Evolutionary conservation across 345 rosid genomes (phyloP).

Genomic region (Mercurialis annua): DNA sequence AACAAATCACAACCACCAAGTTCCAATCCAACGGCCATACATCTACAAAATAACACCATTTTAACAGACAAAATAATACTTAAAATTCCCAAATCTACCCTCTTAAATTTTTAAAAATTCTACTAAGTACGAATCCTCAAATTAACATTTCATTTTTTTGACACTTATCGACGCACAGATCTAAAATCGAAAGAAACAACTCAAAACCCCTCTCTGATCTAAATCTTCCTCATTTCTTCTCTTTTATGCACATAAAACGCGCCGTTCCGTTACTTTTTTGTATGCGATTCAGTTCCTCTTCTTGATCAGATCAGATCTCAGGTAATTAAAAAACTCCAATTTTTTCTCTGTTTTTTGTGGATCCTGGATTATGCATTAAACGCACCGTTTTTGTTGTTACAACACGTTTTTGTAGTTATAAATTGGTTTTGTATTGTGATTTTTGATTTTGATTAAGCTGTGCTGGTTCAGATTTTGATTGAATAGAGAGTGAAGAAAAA

Average conservation of each 20-base stretch:
- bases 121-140: background rate
- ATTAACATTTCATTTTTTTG: background rate
- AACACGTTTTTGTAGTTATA: background rate
- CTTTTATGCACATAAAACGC: background rate
- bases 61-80: background rate
- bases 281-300: constrained; percentile 6
- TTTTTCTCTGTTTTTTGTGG: background rate
- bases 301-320: constrained; percentile 15
- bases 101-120: background rate
- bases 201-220: background rate
- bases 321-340: background rate
- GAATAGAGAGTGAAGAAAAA: constrained; percentile 15
- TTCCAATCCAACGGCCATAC: constrained; percentile 15
- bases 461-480: constrained; percentile 4
- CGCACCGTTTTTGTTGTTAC: no score
- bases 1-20: constrained; percentile 12
- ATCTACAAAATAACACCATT: background rate
- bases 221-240: background rate
- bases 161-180: background rate
- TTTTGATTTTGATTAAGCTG: background rate
- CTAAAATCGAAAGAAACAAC: constrained; percentile 1
- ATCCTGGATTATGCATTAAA: no score
- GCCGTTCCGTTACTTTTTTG: background rate
- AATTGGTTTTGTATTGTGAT: background rate
- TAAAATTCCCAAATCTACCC: background rate